A percentile compares a stretch with the other conserved stretches of the same genome.
phyloP scores from a whole-genome alignment of 202 grass and related monocot species.

The Setaria viridis region DNA sequence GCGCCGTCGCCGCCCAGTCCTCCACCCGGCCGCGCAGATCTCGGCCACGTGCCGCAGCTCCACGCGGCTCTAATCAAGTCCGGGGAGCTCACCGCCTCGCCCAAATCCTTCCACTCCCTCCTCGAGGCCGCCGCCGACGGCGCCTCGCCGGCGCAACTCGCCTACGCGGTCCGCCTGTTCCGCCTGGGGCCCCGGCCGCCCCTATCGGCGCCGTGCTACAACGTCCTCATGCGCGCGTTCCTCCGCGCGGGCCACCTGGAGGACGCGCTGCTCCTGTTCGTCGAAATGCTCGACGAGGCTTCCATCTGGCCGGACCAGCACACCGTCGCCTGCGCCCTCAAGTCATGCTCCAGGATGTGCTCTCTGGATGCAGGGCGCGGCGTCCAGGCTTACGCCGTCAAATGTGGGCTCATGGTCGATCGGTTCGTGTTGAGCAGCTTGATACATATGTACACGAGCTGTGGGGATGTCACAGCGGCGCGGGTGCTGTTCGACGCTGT shows the following conservation, averaged over 20 bases:
- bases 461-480: constrained; percentile 37
- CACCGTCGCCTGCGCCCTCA: constrained; percentile 57
- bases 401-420: constrained; percentile 52
- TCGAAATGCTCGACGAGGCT: constrained; percentile 49
- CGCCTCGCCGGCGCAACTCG: constrained; percentile 34
- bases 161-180: constrained; percentile 50
- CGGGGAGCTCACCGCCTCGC: constrained; percentile 46
- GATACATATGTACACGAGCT: constrained; percentile 61
- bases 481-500: constrained; percentile 39
- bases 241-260: constrained; percentile 37
- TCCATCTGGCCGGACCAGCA: constrained; percentile 50
- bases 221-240: constrained; percentile 69
- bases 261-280: constrained; percentile 62
- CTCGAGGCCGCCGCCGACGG: constrained; percentile 46
- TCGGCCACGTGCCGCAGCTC: constrained; percentile 50
- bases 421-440: constrained; percentile 63
- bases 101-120: constrained; percentile 52
- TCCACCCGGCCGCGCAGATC: background rate
- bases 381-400: constrained; percentile 49
- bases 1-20: background rate
- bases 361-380: constrained; percentile 5
- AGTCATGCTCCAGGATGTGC: constrained; percentile 49
- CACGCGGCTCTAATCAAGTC: constrained; percentile 64
- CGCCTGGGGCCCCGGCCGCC: constrained; percentile 16
- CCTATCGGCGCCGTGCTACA: constrained; percentile 45